These are phyloP conservation scores for Thalassiosira hispida DNA, from an alignment of 352 stramenopile species.

Conservation along the genomic window DNA sequence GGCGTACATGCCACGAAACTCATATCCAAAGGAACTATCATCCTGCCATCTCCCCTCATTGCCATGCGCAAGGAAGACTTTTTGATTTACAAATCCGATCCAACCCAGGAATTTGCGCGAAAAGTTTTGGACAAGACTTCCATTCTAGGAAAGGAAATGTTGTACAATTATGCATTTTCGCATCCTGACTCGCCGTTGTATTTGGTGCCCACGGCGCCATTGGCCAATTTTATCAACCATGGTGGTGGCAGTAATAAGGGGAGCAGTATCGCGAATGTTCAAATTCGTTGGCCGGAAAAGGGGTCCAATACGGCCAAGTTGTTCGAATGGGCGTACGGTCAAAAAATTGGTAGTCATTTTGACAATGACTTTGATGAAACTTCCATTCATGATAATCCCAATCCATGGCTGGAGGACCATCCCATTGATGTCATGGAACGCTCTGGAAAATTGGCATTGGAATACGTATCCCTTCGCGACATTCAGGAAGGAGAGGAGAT, in stretches of 20 bases:
- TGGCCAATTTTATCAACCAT: slow-evolving; percentile 62
- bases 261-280: slow-evolving; percentile 71
- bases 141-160: slow-evolving; percentile 42
- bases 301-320: slow-evolving; percentile 37
- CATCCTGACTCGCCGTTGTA: slow-evolving; percentile 49
- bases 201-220: slow-evolving; percentile 38
- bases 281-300: slow-evolving; percentile 55
- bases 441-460: slow-evolving; percentile 49
- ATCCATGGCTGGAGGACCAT: slow-evolving; percentile 50
- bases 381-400: slow-evolving; percentile 14
- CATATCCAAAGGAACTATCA: slow-evolving; percentile 59
- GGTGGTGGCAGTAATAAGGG: background rate
- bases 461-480: slow-evolving; percentile 59
- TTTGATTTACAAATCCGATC: slow-evolving; percentile 49
- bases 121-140: slow-evolving; percentile 32
- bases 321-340: slow-evolving; percentile 48
- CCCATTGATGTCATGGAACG: slow-evolving; percentile 58
- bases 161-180: slow-evolving; percentile 59
- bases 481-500: slow-evolving; percentile 72
- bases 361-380: slow-evolving; percentile 35
- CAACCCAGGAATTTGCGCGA: slow-evolving; percentile 14
- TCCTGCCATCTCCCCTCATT: slow-evolving; percentile 69
- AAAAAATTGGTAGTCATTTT: slow-evolving; percentile 17
- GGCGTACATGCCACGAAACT: slow-evolving; percentile 63
- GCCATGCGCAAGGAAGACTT: slow-evolving; percentile 56